A percentile compares a stretch with the other conserved stretches of the same genome.
Evolutionary conservation across 768 basidiomycete species (phyloP).

Genomic region (Suillus subluteus): DNA sequence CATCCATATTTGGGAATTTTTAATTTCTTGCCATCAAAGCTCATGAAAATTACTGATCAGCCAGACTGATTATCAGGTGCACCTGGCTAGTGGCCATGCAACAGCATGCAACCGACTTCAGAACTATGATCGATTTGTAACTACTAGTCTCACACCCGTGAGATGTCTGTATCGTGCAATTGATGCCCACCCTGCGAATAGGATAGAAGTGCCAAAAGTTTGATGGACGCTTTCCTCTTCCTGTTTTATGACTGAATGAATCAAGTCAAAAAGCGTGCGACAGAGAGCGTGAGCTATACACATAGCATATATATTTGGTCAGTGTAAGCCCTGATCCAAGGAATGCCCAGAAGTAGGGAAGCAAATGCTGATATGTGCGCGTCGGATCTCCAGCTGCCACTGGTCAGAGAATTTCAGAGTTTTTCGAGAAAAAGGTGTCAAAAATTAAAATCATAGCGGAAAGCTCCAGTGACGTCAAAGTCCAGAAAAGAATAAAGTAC

Average conservation of each 20-base stretch:
- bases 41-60: not conserved
- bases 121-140: not conserved
- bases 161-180: not conserved
- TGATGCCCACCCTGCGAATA: not conserved
- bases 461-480: not conserved
- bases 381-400: not conserved
- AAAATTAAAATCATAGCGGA: not conserved
- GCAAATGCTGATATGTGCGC: not conserved
- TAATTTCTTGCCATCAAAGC: not conserved
- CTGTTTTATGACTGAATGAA: not conserved
- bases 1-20: not conserved
- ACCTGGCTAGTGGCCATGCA: not conserved
- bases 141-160: not conserved
- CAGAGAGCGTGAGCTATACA: not conserved
- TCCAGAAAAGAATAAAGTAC: not conserved
- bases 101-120: not conserved
- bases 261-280: not conserved
- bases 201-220: not conserved
- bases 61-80: not conserved
- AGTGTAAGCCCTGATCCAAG: not conserved
- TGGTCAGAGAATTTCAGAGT: not conserved
- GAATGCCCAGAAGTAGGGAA: not conserved
- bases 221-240: not conserved
- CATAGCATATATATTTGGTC: not conserved
- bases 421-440: not conserved